These are phyloP conservation scores for Copromyces sp. DNA, from an alignment of 495 filamentous ascomycete genomes.

Conservation along the genomic window DNA sequence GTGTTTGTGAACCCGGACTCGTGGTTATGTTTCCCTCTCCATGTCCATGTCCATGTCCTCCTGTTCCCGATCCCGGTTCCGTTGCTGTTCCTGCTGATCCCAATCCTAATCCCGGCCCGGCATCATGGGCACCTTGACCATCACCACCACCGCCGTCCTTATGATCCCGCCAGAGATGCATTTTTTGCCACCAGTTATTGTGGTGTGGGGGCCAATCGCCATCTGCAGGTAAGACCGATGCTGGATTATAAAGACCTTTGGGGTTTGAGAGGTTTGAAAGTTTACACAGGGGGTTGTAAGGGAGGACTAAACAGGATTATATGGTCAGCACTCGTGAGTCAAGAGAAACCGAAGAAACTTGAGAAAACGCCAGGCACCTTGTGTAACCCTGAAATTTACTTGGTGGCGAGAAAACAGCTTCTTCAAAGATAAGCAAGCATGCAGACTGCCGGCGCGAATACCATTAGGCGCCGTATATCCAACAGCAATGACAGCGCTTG, in stretches of 20 bases:
- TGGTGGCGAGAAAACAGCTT: background rate
- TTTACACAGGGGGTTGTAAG: background rate
- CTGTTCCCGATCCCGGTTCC: background rate
- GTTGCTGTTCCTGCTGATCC: background rate
- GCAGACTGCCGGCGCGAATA: slow-evolving; percentile 4
- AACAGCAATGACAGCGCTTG: background rate
- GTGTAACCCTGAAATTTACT: background rate
- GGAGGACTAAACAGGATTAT: background rate
- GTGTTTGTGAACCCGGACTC: background rate
- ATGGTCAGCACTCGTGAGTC: background rate
- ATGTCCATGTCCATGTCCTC: background rate
- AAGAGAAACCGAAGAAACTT: background rate
- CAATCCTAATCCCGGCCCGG: background rate
- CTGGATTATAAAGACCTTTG: background rate
- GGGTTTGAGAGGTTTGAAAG: background rate
- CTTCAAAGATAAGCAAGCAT: slow-evolving; percentile 3
- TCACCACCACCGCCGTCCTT: background rate
- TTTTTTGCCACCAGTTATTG: background rate
- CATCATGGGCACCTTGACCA: background rate
- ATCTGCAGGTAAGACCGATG: background rate
- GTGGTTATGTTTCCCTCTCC: background rate
- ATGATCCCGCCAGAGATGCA: background rate
- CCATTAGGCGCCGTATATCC: slow-evolving; percentile 3
- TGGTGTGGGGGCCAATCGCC: background rate
- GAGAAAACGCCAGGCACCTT: background rate